A percentile compares a stretch with the other conserved stretches of the same genome.
These are phyloP conservation scores for Podaxis sp. DNA, from an alignment of 768 basidiomycete species.

Conservation along the genomic window DNA sequence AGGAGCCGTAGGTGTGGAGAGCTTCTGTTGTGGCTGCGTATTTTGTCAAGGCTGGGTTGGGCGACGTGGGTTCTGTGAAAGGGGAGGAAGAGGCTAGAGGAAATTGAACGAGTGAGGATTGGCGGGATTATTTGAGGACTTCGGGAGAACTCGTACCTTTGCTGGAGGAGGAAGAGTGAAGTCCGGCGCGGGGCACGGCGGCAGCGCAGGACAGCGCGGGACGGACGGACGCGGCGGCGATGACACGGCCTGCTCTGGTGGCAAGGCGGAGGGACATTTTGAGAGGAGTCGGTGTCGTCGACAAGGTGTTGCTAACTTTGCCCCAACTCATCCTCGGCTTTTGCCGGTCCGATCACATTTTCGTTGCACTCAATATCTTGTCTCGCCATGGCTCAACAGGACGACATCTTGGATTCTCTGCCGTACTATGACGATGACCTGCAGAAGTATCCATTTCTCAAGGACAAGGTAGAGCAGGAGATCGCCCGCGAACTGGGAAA, in stretches of 20 bases:
- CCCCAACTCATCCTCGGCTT: conserved; percentile 21
- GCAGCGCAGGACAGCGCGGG: conserved; percentile 21
- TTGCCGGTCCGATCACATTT: conserved; percentile 26
- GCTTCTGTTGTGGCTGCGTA: conserved; percentile 71
- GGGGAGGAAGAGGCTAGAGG: conserved; percentile 63
- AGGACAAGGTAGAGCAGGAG: conserved; percentile 73
- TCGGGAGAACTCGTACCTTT: conserved; percentile 37
- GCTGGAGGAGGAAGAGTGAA: conserved; percentile 43
- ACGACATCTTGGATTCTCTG: conserved; percentile 72
- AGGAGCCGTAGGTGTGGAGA: conserved; percentile 90
- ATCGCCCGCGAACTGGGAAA: conserved; percentile 63
- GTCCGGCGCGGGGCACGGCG: conserved; percentile 20
- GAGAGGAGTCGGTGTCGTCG: conserved; percentile 15
- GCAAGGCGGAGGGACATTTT: conserved; percentile 36
- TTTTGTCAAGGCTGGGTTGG: conserved; percentile 74
- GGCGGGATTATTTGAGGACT: conserved; percentile 7
- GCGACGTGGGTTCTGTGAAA: conserved; percentile 85
- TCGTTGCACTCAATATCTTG: not conserved
- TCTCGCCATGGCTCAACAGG: conserved; percentile 5
- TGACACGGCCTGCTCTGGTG: conserved; percentile 36
- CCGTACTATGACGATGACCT: conserved; percentile 96
- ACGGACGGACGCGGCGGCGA: conserved; percentile 36
- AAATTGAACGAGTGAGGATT: conserved; percentile 11
- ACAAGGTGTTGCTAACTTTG: conserved; percentile 9
- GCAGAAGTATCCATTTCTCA: conserved; percentile 65